Evolutionary conservation across 148 eudicot genomes (phyloP).

Genomic region (Nyssa sinensis): DNA sequence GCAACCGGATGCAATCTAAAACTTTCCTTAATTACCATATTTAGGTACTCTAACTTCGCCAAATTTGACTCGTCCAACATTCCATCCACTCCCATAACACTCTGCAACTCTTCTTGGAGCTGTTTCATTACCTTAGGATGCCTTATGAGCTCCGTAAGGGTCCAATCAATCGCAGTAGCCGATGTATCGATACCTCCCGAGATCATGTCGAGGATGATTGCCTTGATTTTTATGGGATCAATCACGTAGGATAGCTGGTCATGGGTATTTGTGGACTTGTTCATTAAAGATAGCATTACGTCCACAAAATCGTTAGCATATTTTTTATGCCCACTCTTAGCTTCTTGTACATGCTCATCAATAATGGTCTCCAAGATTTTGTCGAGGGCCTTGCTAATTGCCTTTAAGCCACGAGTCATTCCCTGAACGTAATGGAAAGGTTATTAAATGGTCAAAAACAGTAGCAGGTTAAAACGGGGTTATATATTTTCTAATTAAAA

Average conservation of each 20-base stretch:
- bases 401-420: conserved; percentile 2
- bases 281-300: background rate
- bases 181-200: conserved; percentile 24
- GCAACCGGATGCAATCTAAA: no score
- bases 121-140: conserved; percentile 23
- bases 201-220: conserved; percentile 8
- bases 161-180: conserved; percentile 25
- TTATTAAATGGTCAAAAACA: background rate
- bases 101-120: conserved; percentile 20
- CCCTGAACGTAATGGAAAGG: background rate
- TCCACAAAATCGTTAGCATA: conserved; percentile 2
- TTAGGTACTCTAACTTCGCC: conserved; percentile 10
- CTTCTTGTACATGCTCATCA: conserved; percentile 22
- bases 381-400: background rate
- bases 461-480: no score
- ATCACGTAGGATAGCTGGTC: no score
- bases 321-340: background rate
- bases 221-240: conserved; percentile 1
- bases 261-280: background rate
- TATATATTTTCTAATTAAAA: no score
- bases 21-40: no score
- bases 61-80: conserved; percentile 21
- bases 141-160: conserved; percentile 22
- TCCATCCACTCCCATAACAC: conserved; percentile 14
- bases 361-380: conserved; percentile 21